Evolutionary conservation across 2,329 filamentous ascomycete species (phyloP), one percentile per base, ranked within the genome.

Genomic region (Aspergillus versicolor): DNA sequence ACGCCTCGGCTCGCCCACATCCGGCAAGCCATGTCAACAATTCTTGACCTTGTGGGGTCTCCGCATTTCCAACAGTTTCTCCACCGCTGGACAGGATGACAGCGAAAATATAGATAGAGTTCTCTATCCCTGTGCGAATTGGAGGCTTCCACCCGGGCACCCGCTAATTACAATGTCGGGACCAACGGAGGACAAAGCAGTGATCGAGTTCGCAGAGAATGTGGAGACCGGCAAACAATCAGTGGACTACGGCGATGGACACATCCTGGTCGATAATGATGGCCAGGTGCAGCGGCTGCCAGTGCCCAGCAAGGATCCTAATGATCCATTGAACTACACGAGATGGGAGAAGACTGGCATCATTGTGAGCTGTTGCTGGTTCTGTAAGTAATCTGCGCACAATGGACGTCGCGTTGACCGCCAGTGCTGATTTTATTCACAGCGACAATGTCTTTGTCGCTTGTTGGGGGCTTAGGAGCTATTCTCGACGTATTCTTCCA

Each of bases 401-500:
- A 30, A 30, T 30, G 9, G 27, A 8, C 8, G 0, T 30, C 9
- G 27, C 4, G 8, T 46, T 24, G 8, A 3, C 24, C 9, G 9
- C 9, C 24, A 11, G 32, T 44, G 15, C 24, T 46, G 2, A 32
- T 34, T 2, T 15, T 30, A 9, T 12, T 2, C 12, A 1, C 46
- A 66, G 65, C 66, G 0, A 61, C 63, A 21, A 68, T 68, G 65
- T 68, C 65, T 2, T 52, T 68, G 17, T 67, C 65, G 2, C 59
- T 66, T 4, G 61, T 67, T n/a, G 64, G 66, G 6, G 66, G 65
- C 6, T 24, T 67, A 15, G 66, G 75, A 3, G 63, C 73, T 0
- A 72, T 76, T 32, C 62, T 77, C 11, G 63, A 63, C 1, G 63
- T 68, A 15, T 74, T 76, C 54, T 65, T 74, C 27, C 59, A 63